Evolutionary conservation across 1,284 basidiomycete genomes (phyloP), one percentile per base, ranked within the genome.

Genomic region (Ceratobasidium sp.): DNA sequence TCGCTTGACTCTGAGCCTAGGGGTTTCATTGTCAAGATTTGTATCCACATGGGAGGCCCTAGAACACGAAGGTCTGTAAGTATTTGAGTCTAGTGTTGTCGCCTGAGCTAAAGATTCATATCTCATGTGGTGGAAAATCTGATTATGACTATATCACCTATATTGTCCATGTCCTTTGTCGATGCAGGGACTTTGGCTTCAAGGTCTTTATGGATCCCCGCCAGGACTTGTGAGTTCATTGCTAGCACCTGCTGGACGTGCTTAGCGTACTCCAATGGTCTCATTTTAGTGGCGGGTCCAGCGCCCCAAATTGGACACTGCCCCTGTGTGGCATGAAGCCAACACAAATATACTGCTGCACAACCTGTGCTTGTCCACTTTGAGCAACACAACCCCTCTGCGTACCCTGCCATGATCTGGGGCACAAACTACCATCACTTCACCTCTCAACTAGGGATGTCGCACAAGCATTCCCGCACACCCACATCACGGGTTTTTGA

Each of bases 171-270:
- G 93, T 98, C 0, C 85, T 98, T 18, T 86, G 88, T 52, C 96
- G 96, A 81, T 95, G 95, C 84, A 96, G 96, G 79, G 90, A 95
- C 73, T 93, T 93, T 79, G 97, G 97, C n/a, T 98, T 99, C 82
- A 89, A 88, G 76, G 88, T 98, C 5, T 98, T 90, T 81, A 91
- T 99, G 87, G 96, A 98, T 80, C 96, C 97, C 5, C 97, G 98
- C 82, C 97, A 98, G 83, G 97, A 99, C 79, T 90, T 44, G 96
- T 98, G 80, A 81, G 96, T 88, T 1, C 16, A 21, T 30, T 47
- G 18, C 69, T 49, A 5, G 43, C 7, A 23, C 16, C 14, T 23
- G 43, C n/a, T 9, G n/a, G 16, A 14, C 28, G 32, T 16, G 46
- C 21, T 38, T n/a, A 43, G 21, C 26, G 50, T 72, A 28, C 28